A percentile compares a stretch with the other conserved stretches of the same genome.
phyloP scores from a whole-genome alignment of 1,139 yeast genomes.

The Lodderomyces metapsilosis region DNA sequence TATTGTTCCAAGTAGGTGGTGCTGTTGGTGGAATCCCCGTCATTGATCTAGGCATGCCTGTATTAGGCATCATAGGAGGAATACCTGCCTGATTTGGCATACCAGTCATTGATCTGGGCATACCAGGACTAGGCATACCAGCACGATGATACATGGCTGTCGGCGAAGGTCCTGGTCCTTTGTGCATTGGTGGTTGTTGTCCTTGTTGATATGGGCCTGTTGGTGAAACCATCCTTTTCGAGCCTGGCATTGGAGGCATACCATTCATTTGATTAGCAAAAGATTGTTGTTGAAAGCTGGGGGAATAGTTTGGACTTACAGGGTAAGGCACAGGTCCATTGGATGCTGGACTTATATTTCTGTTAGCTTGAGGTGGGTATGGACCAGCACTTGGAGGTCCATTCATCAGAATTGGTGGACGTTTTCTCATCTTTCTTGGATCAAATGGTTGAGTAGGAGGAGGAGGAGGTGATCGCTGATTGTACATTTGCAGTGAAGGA shows the following conservation, averaged over 20 bases:
- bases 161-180: no score
- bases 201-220: no score
- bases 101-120: conserved; percentile 1
- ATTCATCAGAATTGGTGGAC: conserved; percentile 4
- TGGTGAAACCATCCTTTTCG: no score
- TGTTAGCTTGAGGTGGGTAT: conserved; percentile 3
- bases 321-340: conserved; percentile 3
- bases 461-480: conserved; percentile 1
- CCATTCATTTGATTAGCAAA: background rate
- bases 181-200: background rate
- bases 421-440: conserved; percentile 13
- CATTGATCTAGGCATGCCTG: conserved; percentile 1
- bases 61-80: conserved; percentile 3
- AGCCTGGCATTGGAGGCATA: conserved; percentile 1
- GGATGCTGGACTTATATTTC: conserved; percentile 3
- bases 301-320: conserved; percentile 1
- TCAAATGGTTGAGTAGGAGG: conserved; percentile 9
- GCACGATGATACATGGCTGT: background rate
- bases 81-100: background rate
- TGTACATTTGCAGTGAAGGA: conserved; percentile 1
- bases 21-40: background rate
- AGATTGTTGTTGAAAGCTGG: background rate
- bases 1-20: conserved; percentile 1
- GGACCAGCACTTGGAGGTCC: background rate
- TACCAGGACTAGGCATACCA: background rate